Evolutionary conservation across 2,329 filamentous ascomycete species (phyloP).

Genomic region (Cladobotryum mycophilum): DNA sequence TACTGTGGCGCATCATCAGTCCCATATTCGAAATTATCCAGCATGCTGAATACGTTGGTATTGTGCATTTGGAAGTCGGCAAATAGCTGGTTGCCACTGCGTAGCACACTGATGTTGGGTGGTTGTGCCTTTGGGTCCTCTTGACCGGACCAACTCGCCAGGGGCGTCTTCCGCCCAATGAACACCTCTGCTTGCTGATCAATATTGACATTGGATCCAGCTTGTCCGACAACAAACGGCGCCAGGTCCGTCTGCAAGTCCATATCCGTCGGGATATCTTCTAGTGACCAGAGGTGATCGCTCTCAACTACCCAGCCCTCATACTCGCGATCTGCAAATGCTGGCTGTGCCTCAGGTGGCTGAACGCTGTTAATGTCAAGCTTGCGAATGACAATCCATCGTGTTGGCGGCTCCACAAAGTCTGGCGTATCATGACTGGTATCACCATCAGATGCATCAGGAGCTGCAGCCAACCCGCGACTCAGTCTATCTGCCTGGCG

Average conservation of each 20-base stretch:
- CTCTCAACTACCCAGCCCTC: slow-evolving; percentile 35
- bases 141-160: slow-evolving; percentile 9
- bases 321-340: slow-evolving; percentile 6
- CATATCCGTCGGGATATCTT: slow-evolving; percentile 20
- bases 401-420: slow-evolving; percentile 22
- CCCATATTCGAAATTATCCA: slow-evolving; percentile 33
- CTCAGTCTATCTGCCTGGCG: neutral
- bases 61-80: slow-evolving; percentile 36
- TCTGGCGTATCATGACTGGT: slow-evolving; percentile 7
- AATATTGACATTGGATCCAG: slow-evolving; percentile 16
- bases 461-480: slow-evolving; percentile 3
- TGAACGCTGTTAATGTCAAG: slow-evolving; percentile 17
- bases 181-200: slow-evolving; percentile 36
- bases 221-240: slow-evolving; percentile 28
- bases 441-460: neutral
- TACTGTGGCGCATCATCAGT: slow-evolving; percentile 13
- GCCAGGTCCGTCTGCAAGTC: slow-evolving; percentile 36
- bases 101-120: slow-evolving; percentile 12
- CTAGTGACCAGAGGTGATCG: slow-evolving; percentile 26
- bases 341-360: slow-evolving; percentile 1
- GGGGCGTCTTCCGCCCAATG: slow-evolving; percentile 28
- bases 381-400: slow-evolving; percentile 34
- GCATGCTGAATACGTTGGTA: slow-evolving; percentile 34
- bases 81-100: slow-evolving; percentile 30
- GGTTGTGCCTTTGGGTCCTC: neutral